Conservation (phyloP, 345 rosid species). For the Eucalyptus shirleyi region DNA sequence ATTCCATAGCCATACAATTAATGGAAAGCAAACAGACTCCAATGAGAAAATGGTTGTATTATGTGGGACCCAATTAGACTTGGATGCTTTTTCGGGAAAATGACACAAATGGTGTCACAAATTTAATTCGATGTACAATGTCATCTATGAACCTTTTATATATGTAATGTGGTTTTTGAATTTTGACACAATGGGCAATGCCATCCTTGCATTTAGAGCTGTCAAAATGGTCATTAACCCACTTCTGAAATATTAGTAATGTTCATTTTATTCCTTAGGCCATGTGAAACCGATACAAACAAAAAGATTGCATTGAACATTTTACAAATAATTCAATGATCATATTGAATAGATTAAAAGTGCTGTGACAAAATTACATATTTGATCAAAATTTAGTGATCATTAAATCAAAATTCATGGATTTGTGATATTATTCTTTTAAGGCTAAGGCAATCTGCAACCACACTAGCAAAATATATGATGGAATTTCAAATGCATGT, state of each 20-base stretch:
- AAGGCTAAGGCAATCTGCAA: background rate
- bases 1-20: too few species aligned
- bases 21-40: too few species aligned
- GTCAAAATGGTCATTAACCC: background rate
- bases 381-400: too few species aligned
- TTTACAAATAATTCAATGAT: too few species aligned
- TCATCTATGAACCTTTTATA: too few species aligned
- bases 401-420: too few species aligned
- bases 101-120: background rate
- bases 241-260: background rate
- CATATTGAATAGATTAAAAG: too few species aligned
- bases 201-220: too few species aligned
- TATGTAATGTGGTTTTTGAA: background rate
- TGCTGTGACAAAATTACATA: rapidly evolving
- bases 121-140: background rate
- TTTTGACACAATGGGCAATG: background rate
- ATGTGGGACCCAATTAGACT: too few species aligned
- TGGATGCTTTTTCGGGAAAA: background rate
- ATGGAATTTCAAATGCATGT: background rate
- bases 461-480: background rate
- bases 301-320: background rate
- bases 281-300: too few species aligned
- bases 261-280: too few species aligned
- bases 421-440: background rate
- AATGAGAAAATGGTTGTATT: background rate